Conservation (phyloP, 2,329 filamentous ascomycete species). For the Talaromyces sp. region DNA sequence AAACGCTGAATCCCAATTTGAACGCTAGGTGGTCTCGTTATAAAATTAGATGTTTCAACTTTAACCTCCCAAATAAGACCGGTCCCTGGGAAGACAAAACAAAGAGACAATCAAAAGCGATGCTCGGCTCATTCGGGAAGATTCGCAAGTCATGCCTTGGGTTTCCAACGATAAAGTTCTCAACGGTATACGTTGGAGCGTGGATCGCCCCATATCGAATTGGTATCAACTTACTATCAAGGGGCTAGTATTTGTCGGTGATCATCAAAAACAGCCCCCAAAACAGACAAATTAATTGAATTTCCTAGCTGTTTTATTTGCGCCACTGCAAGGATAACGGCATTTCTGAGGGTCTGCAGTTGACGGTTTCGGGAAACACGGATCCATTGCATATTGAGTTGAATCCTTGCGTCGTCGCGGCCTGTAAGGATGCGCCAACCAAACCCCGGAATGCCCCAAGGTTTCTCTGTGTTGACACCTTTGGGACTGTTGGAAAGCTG, state of each 20-base stretch:
- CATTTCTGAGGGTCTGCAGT: not conserved
- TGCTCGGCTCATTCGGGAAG: not conserved
- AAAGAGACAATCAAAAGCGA: not conserved
- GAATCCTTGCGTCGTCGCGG: not conserved
- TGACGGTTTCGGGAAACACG: not conserved
- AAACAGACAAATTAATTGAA: not conserved
- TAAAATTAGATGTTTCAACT: not conserved
- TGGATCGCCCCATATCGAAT: not conserved
- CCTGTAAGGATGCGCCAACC: not conserved
- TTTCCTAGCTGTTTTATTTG: not conserved
- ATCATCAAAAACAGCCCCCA: not conserved
- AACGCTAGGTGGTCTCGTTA: not conserved
- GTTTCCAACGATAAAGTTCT: not conserved
- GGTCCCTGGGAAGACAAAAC: not conserved
- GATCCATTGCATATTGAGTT: not conserved
- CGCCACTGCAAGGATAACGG: not conserved
- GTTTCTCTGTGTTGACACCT: too few relatives aligned
- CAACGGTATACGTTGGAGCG: not conserved
- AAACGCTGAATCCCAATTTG: too few relatives aligned
- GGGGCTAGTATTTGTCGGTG: not conserved
- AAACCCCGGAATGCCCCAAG: not conserved
- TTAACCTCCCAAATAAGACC: too few relatives aligned
- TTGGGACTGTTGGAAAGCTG: not conserved
- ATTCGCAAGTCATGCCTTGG: too few relatives aligned
- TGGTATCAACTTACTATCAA: too few relatives aligned